Base-by-base conservation (phyloP, 2,329 filamentous ascomycete genomes). In the Colletotrichum liaoningense region DNA sequence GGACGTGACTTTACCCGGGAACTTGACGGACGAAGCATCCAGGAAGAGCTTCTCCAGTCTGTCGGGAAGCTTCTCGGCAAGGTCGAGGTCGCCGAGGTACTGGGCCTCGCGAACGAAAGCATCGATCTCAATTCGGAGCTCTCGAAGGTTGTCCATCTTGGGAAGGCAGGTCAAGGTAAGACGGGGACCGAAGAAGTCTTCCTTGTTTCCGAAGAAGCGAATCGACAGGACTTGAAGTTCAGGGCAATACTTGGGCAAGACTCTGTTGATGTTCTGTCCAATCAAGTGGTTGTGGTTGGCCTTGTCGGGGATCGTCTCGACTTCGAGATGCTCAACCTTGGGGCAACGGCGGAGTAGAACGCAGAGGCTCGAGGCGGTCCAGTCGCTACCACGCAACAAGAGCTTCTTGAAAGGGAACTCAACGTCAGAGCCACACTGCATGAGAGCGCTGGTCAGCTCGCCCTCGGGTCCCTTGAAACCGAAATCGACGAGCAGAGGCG, bases 111-210 rank as follows among this genome's bases (percentile, higher is more conserved):
- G 19, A 73, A 73, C 54, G 16, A 73, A 65, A 33, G 52, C 55
- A 16, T 60, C 59, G 7, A 70, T 22, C 5, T 63, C 46, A 26
- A 73, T 65, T n/a, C 66, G 70, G 8, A 73, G 70, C 30, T 73
- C 66, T 35, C 35, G 49, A 3, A 73, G 33, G 9, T 60, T 33
- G 24, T 7, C 1, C 70, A 73, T 65, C 26, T 60, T n/a, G 11
- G 70, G 42, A 8, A 73, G 70, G 26, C 70, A 73, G 26, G 19
- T 70, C 9, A 73, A 12, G 26, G 11, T 24, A 12, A 35, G 11
- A 35, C 5, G 22, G 6, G 26, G 24, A 8, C 30, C 16, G 14
- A 70, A 70, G 30, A 73, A 73, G 4, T n/a, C 8, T 9, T 22
- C 8, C 16, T 30, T 24, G 28, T 19, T n/a, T 46, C 66, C 66